Evolutionary conservation across 164 flowering plant species (phyloP).

Genomic region (Houttuynia cordata): DNA sequence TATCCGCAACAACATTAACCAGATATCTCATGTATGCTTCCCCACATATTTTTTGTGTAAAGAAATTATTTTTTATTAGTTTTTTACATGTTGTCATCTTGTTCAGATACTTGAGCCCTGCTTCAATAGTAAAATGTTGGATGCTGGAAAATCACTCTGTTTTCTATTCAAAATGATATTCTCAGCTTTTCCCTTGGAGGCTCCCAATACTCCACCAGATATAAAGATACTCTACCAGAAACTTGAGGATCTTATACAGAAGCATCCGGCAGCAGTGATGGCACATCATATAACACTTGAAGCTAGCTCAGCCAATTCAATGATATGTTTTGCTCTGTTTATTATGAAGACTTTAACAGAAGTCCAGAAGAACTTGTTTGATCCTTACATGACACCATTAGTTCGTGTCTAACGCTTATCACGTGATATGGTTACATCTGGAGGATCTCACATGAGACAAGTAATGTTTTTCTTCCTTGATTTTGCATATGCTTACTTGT

Average conservation of each 20-base stretch:
- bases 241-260: conserved; percentile 86
- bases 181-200: conserved; percentile 73
- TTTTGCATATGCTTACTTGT: too few relatives aligned
- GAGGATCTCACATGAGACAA: conserved; percentile 64
- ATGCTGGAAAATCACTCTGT: conserved; percentile 90
- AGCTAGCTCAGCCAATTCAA: conserved; percentile 51
- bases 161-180: conserved; percentile 85
- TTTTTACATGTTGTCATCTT: not conserved
- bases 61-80: not conserved
- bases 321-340: conserved; percentile 75
- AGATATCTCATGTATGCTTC: conserved; percentile 76
- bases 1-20: conserved; percentile 84
- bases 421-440: conserved; percentile 77
- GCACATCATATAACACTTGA: conserved; percentile 65
- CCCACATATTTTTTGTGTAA: not conserved
- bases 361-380: conserved; percentile 66
- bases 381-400: conserved; percentile 43
- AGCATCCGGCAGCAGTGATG: conserved; percentile 63
- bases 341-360: conserved; percentile 71
- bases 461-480: too few relatives aligned
- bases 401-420: conserved; percentile 86
- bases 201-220: conserved; percentile 58
- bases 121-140: conserved; percentile 84
- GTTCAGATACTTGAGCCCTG: conserved; percentile 94
- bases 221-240: conserved; percentile 67